Base-by-base conservation (phyloP, 1,284 basidiomycete genomes). In the Baeospora myosura region DNA sequence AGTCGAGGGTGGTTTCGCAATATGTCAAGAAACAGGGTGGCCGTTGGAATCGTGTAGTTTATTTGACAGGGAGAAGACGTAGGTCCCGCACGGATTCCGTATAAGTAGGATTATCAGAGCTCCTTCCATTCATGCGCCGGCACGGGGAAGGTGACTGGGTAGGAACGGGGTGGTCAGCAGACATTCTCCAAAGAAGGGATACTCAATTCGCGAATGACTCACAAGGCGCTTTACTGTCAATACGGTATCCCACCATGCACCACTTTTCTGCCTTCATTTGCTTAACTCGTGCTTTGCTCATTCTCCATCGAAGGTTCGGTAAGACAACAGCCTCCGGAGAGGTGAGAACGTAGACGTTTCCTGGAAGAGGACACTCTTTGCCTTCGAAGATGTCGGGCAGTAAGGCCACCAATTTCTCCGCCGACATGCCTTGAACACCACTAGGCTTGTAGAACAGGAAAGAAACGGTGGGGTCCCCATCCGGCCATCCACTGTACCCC, bases 231-330 rank as follows among this genome's bases (percentile, higher is more conserved):
- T 18, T 7, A 18, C 12, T 33, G 20, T 33, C 32, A 33, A 33
- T 8, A 17, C 32, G 32, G 32, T 47, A 57, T 1, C 45, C 50
- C 8, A 49, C 46, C 48, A 58, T 49, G 20, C 41, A 43, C 58
- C 58, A 58, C n/a, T 45, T 40, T 35, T 60, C 51, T 10, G 38
- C 37, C 30, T 37, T 47, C 58, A 60, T 60, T 31, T 38, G 50
- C 40, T 48, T 40, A 39, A 49, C 48, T 44, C 53, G 51, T 20
- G 23, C 29, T 40, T 47, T 42, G 28, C 54, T 57, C 49, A 63
- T 54, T 42, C 50, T 54, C 59, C 60, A 63, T 14, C 52, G 49
- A 3, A 62, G 45, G 10, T 40, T 5, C 35, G 46, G 43, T 45
- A 37, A 14, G 51, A 50, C 50, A 49, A 59, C 44, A 45, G 40